Conservation (phyloP, 345 rosid genomes). For the Populus alba region DNA sequence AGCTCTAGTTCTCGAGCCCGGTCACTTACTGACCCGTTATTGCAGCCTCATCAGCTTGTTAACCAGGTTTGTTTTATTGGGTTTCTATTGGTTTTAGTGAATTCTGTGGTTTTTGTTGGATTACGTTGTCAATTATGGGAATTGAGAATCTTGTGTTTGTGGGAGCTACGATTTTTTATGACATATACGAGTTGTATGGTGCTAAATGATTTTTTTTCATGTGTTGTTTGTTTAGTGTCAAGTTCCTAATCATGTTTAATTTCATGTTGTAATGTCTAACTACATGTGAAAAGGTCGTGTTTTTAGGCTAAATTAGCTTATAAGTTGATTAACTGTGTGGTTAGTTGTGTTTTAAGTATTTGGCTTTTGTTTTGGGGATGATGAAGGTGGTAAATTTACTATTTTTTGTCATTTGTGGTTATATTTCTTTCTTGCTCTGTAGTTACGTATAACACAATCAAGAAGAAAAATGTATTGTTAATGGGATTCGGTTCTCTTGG, state of each 20-base stretch:
- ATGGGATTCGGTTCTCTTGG: too few relatives aligned
- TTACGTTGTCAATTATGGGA: neutral
- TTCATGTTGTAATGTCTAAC: neutral
- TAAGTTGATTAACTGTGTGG: neutral
- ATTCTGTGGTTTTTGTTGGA: neutral
- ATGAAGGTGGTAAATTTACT: neutral
- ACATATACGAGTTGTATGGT: neutral
- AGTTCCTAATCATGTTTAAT: neutral
- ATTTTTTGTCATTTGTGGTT: neutral
- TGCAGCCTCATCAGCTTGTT: slow-evolving; percentile 87
- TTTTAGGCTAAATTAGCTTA: neutral
- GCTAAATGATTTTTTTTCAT: neutral
- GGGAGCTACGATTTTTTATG: neutral
- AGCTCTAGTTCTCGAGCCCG: slow-evolving; percentile 88
- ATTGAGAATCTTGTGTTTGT: neutral
- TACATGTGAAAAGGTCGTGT: neutral
- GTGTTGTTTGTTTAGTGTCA: neutral
- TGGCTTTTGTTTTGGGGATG: neutral
- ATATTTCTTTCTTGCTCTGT: too few relatives aligned
- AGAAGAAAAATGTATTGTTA: too few relatives aligned
- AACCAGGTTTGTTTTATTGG: slow-evolving; percentile 52
- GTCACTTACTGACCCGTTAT: slow-evolving; percentile 80
- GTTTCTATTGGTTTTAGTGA: neutral
- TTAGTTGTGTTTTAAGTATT: neutral
- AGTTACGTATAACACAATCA: too few relatives aligned